A percentile compares a stretch with the other conserved stretches of the same genome.
phyloP scores from a whole-genome alignment of 768 basidiomycete species.

The Suillus ampliporus region DNA sequence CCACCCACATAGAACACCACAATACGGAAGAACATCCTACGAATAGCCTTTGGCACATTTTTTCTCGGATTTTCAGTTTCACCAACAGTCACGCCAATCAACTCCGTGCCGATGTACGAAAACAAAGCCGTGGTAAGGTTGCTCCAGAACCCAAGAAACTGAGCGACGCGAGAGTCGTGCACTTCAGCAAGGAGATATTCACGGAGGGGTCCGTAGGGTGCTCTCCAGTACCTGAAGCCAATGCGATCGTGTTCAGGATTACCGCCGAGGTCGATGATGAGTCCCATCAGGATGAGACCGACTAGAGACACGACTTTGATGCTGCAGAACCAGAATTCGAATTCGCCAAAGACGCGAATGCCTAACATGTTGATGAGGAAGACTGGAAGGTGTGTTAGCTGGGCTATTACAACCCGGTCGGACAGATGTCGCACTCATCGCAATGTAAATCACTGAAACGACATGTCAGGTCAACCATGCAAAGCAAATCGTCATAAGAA shows the following conservation, averaged over 20 bases:
- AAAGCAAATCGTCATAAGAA: background rate
- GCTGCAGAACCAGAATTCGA: conserved; percentile 59
- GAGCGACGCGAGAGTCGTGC: conserved; percentile 40
- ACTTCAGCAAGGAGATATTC: conserved; percentile 34
- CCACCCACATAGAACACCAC: conserved; percentile 37
- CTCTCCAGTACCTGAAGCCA: conserved; percentile 54
- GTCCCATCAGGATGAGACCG: conserved; percentile 48
- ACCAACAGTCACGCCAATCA: conserved; percentile 40
- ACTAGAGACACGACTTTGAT: conserved; percentile 52
- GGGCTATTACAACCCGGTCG: background rate
- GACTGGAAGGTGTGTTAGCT: conserved; percentile 39
- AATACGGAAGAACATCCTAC: conserved; percentile 45
- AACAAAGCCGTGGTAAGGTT: conserved; percentile 34
- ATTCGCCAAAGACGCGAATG: conserved; percentile 62
- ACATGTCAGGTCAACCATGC: conserved; percentile 14
- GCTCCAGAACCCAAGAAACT: conserved; percentile 39
- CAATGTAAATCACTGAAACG: conserved; percentile 58
- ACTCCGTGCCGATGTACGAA: conserved; percentile 49
- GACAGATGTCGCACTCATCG: conserved; percentile 47
- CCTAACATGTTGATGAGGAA: conserved; percentile 63
- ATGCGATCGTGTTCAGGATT: conserved; percentile 49
- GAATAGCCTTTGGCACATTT: conserved; percentile 47
- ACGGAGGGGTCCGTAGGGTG: conserved; percentile 25
- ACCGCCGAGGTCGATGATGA: conserved; percentile 58
- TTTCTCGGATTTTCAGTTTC: conserved; percentile 51